A percentile compares a stretch with the other conserved stretches of the same genome.
phyloP scores from a whole-genome alignment of 2,329 filamentous ascomycete genomes.

The Blastomyces percursus region DNA sequence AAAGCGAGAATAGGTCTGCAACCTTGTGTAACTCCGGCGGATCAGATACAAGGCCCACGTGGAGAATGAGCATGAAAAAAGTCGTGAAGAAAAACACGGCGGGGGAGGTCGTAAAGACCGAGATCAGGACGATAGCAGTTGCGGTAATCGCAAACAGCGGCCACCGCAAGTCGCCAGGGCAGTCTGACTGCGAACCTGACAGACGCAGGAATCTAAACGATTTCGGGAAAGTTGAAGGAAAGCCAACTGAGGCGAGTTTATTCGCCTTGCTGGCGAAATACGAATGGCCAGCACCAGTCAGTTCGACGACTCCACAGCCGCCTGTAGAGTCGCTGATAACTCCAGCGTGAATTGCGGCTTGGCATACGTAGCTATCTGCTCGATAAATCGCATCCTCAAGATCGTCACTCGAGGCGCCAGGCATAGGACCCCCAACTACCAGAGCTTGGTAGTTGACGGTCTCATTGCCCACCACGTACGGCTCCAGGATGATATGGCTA shows the following conservation, averaged over 20 bases:
- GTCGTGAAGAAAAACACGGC: slow-evolving; percentile 73
- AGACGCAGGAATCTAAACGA: slow-evolving; percentile 67
- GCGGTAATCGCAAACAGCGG: slow-evolving; percentile 69
- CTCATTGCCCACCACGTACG: slow-evolving; percentile 42
- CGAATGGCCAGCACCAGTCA: slow-evolving; percentile 56
- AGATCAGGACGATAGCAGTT: slow-evolving; percentile 64
- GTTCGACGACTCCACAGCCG: slow-evolving; percentile 69
- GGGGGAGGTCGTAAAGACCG: slow-evolving; percentile 69
- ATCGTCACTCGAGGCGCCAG: slow-evolving; percentile 19
- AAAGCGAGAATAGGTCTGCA: slow-evolving; percentile 61
- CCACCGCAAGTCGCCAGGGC: slow-evolving; percentile 72
- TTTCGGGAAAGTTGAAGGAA: slow-evolving; percentile 81
- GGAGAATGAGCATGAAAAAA: slow-evolving; percentile 76
- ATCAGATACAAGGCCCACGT: slow-evolving; percentile 82
- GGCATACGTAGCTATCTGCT: slow-evolving; percentile 80
- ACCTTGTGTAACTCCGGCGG: slow-evolving; percentile 60
- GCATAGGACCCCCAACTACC: slow-evolving; percentile 41
- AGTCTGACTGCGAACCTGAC: slow-evolving; percentile 42
- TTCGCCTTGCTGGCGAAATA: slow-evolving; percentile 57
- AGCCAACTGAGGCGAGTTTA: slow-evolving; percentile 64
- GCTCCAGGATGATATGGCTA: slow-evolving; percentile 38
- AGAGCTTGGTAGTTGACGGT: slow-evolving; percentile 42
- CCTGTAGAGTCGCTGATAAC: slow-evolving; percentile 60
- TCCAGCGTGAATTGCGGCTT: slow-evolving; percentile 72
- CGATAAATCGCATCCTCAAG: slow-evolving; percentile 54